phyloP scores from a whole-genome alignment of 2,329 filamentous ascomycete genomes.

The Pochonia chlamydosporia region DNA sequence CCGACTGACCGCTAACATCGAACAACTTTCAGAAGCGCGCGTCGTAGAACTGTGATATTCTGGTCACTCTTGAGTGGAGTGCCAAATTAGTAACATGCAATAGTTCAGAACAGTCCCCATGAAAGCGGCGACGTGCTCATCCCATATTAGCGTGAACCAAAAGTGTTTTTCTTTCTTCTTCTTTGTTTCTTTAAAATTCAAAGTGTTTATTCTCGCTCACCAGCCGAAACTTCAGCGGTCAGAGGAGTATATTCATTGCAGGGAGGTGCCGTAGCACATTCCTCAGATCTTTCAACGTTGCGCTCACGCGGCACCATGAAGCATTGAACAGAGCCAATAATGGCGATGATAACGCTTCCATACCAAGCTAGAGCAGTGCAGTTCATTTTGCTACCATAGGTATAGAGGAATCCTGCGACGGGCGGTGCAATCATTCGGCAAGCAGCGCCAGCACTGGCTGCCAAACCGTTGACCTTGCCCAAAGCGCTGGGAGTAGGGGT shows the following conservation, averaged over 20 bases:
- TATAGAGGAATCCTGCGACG: constrained; percentile 57
- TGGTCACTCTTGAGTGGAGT: constrained; percentile 10
- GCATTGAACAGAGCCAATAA: constrained; percentile 54
- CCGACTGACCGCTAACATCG: constrained; percentile 1
- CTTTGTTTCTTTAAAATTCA: too few species aligned
- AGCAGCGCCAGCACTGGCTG: constrained; percentile 59
- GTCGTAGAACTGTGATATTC: constrained; percentile 13
- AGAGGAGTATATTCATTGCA: constrained; percentile 11
- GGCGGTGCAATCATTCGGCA: constrained; percentile 64
- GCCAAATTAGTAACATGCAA: constrained; percentile 9
- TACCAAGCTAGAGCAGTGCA: constrained; percentile 61
- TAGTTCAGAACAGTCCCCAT: not conserved
- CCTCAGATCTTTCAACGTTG: constrained; percentile 21
- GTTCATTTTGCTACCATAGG: constrained; percentile 50
- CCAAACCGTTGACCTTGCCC: constrained; percentile 60
- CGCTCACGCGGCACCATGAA: constrained; percentile 42
- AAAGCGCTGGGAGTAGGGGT: constrained; percentile 50
- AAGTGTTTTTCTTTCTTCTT: too few species aligned
- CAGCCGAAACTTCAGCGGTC: constrained; percentile 26
- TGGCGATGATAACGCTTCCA: constrained; percentile 50
- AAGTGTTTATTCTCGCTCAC: constrained; percentile 17
- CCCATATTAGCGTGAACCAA: not conserved
- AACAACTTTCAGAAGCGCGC: constrained; percentile 3
- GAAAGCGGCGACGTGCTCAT: constrained; percentile 1
- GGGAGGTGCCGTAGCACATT: constrained; percentile 15